Percentiles rank a stretch among this genome's conserved stretches.
These are phyloP conservation scores for Apiospora saccharicola DNA, from an alignment of 2,329 filamentous ascomycete species.

Conservation along the genomic window DNA sequence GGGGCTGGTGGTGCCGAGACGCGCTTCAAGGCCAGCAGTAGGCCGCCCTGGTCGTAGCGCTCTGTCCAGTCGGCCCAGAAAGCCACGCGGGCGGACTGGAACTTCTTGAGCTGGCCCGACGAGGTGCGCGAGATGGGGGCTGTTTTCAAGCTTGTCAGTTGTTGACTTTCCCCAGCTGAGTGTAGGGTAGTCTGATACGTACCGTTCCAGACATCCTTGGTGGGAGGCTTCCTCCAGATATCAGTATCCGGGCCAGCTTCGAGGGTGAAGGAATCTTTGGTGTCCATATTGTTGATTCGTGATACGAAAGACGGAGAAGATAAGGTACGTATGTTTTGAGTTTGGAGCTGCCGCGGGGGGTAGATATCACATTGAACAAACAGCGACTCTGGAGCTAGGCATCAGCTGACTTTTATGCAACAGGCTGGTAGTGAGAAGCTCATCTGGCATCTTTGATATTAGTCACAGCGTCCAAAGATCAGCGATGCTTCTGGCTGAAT, in stretches of 20 bases:
- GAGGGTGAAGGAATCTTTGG: conserved; percentile 47
- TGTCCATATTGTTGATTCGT: conserved; percentile 12
- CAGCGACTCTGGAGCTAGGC: neutral
- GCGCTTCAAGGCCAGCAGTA: conserved; percentile 49
- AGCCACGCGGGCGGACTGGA: conserved; percentile 60
- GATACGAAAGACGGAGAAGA: neutral
- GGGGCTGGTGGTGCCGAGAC: conserved; percentile 40
- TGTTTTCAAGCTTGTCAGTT: conserved; percentile 18
- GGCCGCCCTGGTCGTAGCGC: conserved; percentile 69
- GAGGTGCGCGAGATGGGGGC: conserved; percentile 42
- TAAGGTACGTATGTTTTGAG: neutral
- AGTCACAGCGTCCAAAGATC: neutral
- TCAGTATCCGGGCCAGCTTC: conserved; percentile 59
- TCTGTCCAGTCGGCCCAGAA: conserved; percentile 58
- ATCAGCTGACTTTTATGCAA: neutral
- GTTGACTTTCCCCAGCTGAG: neutral
- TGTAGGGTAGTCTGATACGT: neutral
- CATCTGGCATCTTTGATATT: conserved; percentile 2
- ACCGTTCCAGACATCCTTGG: conserved; percentile 59
- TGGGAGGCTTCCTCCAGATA: conserved; percentile 67
- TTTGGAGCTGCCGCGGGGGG: neutral
- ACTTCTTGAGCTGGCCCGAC: conserved; percentile 49
- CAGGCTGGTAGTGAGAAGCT: neutral
- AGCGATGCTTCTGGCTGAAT: conserved; percentile 2
- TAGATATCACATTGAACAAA: neutral